A percentile compares a stretch with the other conserved stretches of the same genome.
Evolutionary conservation across 129 eudicot species (phyloP).

Genomic region (Gnaphalium uliginosum): DNA sequence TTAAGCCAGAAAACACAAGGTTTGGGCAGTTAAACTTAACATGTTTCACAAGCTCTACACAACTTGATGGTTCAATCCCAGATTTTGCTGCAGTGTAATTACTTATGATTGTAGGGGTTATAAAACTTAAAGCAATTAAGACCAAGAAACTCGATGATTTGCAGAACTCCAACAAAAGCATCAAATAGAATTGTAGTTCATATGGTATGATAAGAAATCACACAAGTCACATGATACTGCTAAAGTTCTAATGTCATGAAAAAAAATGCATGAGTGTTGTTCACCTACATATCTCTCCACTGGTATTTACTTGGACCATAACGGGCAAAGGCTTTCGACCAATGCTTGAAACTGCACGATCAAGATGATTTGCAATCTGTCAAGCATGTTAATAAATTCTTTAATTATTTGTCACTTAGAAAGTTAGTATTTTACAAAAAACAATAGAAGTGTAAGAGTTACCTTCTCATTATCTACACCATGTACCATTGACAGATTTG

Average conservation of each 20-base stretch:
- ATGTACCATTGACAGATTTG: conserved; percentile 81
- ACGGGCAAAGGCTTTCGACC: conserved; percentile 79
- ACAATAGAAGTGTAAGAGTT: conserved; percentile 12
- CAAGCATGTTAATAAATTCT: conserved; percentile 13
- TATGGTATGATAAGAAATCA: background rate
- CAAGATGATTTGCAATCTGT: conserved; percentile 87
- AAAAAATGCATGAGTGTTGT: background rate
- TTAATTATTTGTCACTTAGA: conserved; percentile 15
- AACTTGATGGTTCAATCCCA: conserved; percentile 75
- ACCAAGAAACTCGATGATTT: conserved; percentile 4
- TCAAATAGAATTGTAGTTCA: background rate
- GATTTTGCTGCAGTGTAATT: conserved; percentile 67
- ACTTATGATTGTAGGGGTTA: background rate
- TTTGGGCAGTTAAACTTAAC: conserved; percentile 66
- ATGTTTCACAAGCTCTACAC: conserved; percentile 81
- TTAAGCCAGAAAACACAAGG: conserved; percentile 90
- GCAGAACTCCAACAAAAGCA: background rate
- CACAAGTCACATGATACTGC: background rate
- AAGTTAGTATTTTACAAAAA: conserved; percentile 12
- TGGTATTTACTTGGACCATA: conserved; percentile 94
- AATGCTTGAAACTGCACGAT: conserved; percentile 77
- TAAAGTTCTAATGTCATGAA: background rate
- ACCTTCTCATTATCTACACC: conserved; percentile 93
- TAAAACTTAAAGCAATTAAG: background rate
- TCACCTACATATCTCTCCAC: conserved; percentile 81